Percentiles rank a stretch among this genome's conserved stretches.
Evolutionary conservation across 2,329 filamentous ascomycete species (phyloP).

Genomic region (Fusarium verrucosum): DNA sequence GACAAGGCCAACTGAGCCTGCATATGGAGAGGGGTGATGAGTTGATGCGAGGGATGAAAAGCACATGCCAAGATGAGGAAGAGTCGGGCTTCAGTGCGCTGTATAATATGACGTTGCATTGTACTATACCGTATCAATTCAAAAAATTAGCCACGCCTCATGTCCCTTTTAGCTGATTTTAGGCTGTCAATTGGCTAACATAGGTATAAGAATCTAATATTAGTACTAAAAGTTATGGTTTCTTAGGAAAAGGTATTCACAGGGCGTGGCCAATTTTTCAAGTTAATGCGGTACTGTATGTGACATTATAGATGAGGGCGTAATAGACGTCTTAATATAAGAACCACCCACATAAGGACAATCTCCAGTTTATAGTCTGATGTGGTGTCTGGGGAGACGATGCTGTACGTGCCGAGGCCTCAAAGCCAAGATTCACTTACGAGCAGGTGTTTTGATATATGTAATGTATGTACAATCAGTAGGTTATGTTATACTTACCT

Average conservation of each 20-base stretch:
- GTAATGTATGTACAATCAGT: no score
- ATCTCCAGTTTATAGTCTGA: not conserved
- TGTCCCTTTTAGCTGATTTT: no score
- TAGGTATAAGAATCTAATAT: no score
- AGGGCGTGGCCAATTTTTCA: no score
- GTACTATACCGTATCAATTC: no score
- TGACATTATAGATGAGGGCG: slow-evolving; percentile 45
- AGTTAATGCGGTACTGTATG: slow-evolving; percentile 51
- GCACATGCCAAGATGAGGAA: slow-evolving; percentile 15
- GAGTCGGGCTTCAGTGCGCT: slow-evolving; percentile 39
- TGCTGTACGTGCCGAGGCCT: not conserved
- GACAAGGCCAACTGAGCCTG: slow-evolving; percentile 61
- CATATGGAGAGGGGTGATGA: slow-evolving; percentile 37
- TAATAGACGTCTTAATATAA: slow-evolving; percentile 29
- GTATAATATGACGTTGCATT: slow-evolving; percentile 46
- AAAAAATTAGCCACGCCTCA: no score
- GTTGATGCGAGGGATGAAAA: slow-evolving; percentile 13
- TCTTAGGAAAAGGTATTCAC: no score
- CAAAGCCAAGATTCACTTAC: not conserved
- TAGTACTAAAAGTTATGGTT: no score
- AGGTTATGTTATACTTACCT: not conserved
- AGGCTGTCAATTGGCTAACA: no score
- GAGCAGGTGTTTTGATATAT: not conserved
- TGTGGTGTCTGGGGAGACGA: not conserved
- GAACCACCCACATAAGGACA: slow-evolving; percentile 16